Evolutionary conservation across 2,329 filamentous ascomycete species (phyloP).

Genomic region (Claviceps capensis): DNA sequence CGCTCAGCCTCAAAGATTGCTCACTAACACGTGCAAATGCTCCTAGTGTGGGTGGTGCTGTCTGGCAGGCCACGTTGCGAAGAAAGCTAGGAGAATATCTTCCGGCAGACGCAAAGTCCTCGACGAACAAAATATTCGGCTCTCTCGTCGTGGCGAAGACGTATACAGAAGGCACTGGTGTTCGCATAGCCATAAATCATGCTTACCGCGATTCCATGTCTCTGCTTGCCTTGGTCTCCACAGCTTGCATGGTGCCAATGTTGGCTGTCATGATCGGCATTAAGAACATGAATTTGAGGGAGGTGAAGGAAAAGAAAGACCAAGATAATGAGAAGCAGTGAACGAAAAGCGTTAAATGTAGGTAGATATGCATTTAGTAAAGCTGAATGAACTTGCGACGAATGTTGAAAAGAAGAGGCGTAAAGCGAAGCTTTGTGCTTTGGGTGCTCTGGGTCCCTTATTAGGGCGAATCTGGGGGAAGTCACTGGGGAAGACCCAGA

Average conservation of each 20-base stretch:
- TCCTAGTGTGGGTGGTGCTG: constrained; percentile 18
- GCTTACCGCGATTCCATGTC: constrained; percentile 10
- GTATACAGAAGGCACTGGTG: constrained; percentile 1
- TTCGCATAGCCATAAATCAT: constrained; percentile 8
- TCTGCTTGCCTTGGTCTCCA: constrained; percentile 9
- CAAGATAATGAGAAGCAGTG: not conserved
- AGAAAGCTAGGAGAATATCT: constrained; percentile 11
- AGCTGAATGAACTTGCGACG: too few relatives aligned
- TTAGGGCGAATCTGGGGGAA: too few relatives aligned
- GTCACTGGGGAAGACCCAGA: too few relatives aligned
- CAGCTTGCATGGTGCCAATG: constrained; percentile 6
- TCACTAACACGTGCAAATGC: not conserved
- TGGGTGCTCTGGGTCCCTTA: too few relatives aligned
- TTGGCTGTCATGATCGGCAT: constrained; percentile 11
- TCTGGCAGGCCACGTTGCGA: constrained; percentile 17
- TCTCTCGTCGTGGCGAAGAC: constrained; percentile 14
- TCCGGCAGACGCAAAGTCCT: constrained; percentile 7
- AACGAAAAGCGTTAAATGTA: too few relatives aligned
- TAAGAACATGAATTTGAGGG: constrained; percentile 6
- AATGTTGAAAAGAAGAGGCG: too few relatives aligned
- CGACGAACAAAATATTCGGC: constrained; percentile 11
- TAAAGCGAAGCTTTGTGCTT: too few relatives aligned
- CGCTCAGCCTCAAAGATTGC: not conserved
- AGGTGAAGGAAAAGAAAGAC: not conserved
- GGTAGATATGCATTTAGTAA: too few relatives aligned